A percentile compares a stretch with the other conserved stretches of the same genome.
Conservation (phyloP, 495 filamentous ascomycete genomes). For the Podospora appendiculata region DNA sequence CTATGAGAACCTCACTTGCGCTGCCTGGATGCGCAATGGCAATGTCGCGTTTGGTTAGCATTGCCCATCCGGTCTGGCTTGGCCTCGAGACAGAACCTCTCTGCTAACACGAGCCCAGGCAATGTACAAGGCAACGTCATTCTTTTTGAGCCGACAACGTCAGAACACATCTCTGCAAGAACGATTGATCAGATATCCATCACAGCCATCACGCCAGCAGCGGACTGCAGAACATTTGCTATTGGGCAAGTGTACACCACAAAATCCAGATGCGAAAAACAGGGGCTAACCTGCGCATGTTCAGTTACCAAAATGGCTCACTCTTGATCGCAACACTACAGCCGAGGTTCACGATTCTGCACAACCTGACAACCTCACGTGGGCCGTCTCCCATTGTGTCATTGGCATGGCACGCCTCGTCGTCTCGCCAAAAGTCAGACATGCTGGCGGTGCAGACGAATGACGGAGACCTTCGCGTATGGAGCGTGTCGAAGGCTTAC, state of each 20-base stretch:
- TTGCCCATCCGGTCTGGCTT: neutral
- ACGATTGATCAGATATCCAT: slow-evolving; percentile 90
- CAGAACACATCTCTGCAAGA: slow-evolving; percentile 84
- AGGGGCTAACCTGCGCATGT: neutral
- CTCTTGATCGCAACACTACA: slow-evolving; percentile 84
- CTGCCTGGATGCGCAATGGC: slow-evolving; percentile 95
- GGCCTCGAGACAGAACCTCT: neutral
- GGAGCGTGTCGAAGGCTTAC: slow-evolving; percentile 88
- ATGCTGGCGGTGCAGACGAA: slow-evolving; percentile 92
- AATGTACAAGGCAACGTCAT: slow-evolving; percentile 90
- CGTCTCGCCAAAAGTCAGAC: slow-evolving; percentile 92
- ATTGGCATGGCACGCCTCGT: slow-evolving; percentile 96
- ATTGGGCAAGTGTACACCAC: slow-evolving; percentile 62
- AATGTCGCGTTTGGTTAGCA: slow-evolving; percentile 88
- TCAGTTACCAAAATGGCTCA: slow-evolving; percentile 89
- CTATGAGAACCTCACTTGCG: slow-evolving; percentile 77
- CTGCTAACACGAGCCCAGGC: slow-evolving; percentile 38
- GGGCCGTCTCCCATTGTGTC: slow-evolving; percentile 81
- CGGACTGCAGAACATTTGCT: slow-evolving; percentile 94
- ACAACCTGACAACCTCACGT: slow-evolving; percentile 77
- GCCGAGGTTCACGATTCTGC: slow-evolving; percentile 88
- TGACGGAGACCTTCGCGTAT: slow-evolving; percentile 90
- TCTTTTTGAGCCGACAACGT: slow-evolving; percentile 86
- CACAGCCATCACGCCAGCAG: slow-evolving; percentile 78
- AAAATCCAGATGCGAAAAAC: too few species aligned